Evolutionary conservation across 306 rosid species (phyloP), one percentile per base, ranked within the genome.

Genomic region (Rosa rugosa): DNA sequence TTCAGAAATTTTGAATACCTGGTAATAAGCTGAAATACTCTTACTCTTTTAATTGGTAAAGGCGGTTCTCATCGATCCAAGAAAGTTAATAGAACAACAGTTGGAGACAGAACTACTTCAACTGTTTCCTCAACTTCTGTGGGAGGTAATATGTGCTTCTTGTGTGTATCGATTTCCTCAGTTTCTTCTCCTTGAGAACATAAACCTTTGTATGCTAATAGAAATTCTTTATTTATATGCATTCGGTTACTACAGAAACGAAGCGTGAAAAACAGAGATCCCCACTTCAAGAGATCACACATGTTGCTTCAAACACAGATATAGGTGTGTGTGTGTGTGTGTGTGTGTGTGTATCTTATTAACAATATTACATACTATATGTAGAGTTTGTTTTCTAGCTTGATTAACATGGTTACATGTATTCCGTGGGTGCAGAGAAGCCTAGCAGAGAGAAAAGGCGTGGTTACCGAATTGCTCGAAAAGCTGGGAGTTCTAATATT

Each of bases 301-400:
- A 5, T 53, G 44, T 53, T 46, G 47, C 57, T 68, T 82, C 63
- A 18, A 73, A 82, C 47, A 68, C 80, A 23, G 71, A 72, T 3
- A 80, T 27, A 69, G 83, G 81, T 31, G 36, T 31, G 36, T 31
- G 31, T 27, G 31, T n/a, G n/a, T n/a, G 27, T 25, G 27, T 27
- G 31, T 27, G 31, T 27, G 31, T 25, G 27, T 27, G 31, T 27
- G 31, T 27, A 2, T 27, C 31, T 27, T 31, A 31, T 31, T 31
- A 31, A 31, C 36, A 31, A 31, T 31, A 31, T 31, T 31, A 31
- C 36, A 31, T 31, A 0, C 2, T 23, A 5, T 57, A 51, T 40
- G 6, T 4, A 12, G 36, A 31, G 36, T 31, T n/a, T 22, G 49
- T 40, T 50, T 72, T 2, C 51, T 59, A 6, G 10, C 40, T 34